phyloP scores from a whole-genome alignment of 257 asterid species.

The Solanum medicagineum region DNA sequence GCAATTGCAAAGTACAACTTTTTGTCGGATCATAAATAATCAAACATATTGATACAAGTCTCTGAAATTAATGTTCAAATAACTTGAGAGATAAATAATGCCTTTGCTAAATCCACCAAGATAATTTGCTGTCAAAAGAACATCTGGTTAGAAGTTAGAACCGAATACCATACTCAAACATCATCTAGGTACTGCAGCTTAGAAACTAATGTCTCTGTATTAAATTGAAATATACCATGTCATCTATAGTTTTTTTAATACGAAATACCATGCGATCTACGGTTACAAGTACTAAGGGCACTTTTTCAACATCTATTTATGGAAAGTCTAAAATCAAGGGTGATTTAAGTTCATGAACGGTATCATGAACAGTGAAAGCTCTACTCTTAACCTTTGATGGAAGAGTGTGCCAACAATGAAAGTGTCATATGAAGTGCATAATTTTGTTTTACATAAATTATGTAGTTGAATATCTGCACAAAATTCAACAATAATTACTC shows the following conservation, averaged over 20 bases:
- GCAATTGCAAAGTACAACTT: background rate
- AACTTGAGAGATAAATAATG: background rate
- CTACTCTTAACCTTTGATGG: background rate
- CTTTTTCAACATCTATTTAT: background rate
- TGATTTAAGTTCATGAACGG: background rate
- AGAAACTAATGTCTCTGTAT: background rate
- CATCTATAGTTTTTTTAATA: background rate
- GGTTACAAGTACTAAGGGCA: background rate
- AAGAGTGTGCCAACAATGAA: background rate
- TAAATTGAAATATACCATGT: background rate
- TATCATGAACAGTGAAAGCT: background rate
- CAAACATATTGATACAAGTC: background rate
- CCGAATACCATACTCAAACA: background rate
- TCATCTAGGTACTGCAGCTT: constrained; percentile 17
- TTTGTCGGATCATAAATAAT: background rate
- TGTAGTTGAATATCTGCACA: background rate
- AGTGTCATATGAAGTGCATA: background rate
- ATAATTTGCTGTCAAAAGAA: background rate
- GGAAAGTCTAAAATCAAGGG: background rate
- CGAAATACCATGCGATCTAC: background rate
- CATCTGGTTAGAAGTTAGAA: background rate
- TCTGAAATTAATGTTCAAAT: background rate
- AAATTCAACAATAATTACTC: background rate
- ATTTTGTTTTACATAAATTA: background rate
- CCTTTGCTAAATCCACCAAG: background rate